phyloP scores from a whole-genome alignment of 805 yeast genomes.

The Clavispora santaluciae region DNA sequence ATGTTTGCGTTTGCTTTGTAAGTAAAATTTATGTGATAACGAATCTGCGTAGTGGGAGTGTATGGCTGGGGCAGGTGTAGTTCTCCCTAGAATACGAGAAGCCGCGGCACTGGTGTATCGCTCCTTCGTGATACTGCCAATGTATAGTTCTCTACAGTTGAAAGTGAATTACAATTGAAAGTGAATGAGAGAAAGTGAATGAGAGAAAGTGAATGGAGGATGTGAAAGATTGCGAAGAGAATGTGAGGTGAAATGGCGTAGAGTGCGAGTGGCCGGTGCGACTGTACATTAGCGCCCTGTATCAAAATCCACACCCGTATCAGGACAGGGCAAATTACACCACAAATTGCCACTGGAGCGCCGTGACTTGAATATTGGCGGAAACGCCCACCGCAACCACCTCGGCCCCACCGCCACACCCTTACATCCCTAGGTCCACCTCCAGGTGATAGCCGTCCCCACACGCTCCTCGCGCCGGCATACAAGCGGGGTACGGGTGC shows the following conservation, averaged over 20 bases:
- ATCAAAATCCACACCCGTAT: too few relatives aligned
- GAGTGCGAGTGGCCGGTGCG: too few relatives aligned
- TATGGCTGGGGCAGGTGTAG: too few relatives aligned
- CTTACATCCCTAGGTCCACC: not conserved
- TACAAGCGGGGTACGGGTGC: not conserved
- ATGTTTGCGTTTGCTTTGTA: constrained; percentile 3
- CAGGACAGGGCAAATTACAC: not conserved
- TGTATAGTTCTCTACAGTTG: too few relatives aligned
- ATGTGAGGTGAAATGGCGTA: too few relatives aligned
- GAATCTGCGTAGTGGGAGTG: not conserved
- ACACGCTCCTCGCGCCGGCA: not conserved
- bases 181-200: not conserved
- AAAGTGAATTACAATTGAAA: not conserved
- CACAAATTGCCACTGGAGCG: not conserved
- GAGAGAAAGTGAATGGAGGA: too few relatives aligned
- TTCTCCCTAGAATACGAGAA: too few relatives aligned
- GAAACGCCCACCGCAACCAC: not conserved
- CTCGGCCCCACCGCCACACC: not conserved
- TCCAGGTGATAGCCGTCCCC: not conserved
- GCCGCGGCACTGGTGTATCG: too few relatives aligned
- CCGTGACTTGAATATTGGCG: not conserved
- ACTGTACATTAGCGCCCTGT: too few relatives aligned
- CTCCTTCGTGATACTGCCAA: too few relatives aligned
- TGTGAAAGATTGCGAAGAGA: not conserved
- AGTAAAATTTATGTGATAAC: not conserved